Evolutionary conservation across 75 land plant genomes (phyloP).

Genomic region (Pinus albicaulis): DNA sequence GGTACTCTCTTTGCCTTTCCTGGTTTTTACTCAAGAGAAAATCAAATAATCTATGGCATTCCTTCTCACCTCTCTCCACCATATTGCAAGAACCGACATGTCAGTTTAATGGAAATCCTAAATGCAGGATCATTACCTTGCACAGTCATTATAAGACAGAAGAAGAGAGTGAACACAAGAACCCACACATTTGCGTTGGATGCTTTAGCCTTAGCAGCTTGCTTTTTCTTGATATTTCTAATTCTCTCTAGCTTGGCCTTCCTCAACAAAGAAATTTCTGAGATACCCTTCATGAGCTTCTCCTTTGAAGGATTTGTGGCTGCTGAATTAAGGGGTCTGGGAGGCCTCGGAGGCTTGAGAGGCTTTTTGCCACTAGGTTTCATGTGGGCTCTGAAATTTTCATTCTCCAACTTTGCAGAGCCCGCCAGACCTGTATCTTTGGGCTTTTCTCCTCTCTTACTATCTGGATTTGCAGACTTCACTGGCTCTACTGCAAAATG

Average conservation of each 20-base stretch:
- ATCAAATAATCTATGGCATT: too few relatives aligned
- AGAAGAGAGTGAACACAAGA: slow-evolving; percentile 4
- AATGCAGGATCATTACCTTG: neutral
- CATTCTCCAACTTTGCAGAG: neutral
- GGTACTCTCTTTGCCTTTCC: too few relatives aligned
- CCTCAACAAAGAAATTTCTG: too few relatives aligned
- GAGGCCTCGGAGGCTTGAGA: slow-evolving; percentile 5
- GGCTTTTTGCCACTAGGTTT: slow-evolving; percentile 5
- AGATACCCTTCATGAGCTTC: too few relatives aligned
- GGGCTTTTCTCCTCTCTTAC: neutral
- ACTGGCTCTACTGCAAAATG: neutral
- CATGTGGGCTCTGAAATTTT: neutral
- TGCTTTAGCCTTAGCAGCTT: neutral
- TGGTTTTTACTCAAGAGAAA: too few relatives aligned
- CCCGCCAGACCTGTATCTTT: neutral
- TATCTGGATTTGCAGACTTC: neutral
- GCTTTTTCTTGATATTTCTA: too few relatives aligned
- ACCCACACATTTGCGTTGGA: neutral
- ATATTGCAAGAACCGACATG: too few relatives aligned
- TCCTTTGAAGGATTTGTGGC: neutral
- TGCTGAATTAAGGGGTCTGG: neutral
- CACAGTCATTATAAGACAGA: neutral
- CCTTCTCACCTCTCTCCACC: too few relatives aligned
- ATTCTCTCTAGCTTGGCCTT: too few relatives aligned
- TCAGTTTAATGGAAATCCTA: too few relatives aligned